A percentile compares a stretch with the other conserved stretches of the same genome.
These are phyloP conservation scores for Penicillium riverlandense DNA, from an alignment of 495 filamentous ascomycete genomes.

Conservation along the genomic window DNA sequence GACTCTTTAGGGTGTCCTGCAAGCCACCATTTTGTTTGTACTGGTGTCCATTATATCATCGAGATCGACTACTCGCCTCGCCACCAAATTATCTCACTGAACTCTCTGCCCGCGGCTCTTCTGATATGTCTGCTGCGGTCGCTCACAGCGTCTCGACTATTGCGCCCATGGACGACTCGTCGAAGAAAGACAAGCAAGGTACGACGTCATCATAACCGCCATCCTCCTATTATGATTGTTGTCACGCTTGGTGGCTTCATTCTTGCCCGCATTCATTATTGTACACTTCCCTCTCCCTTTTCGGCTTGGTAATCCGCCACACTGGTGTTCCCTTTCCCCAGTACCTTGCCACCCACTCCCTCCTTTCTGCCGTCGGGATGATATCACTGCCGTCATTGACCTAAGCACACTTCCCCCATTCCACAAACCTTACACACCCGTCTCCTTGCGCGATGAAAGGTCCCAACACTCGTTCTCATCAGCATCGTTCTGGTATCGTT, in stretches of 20 bases:
- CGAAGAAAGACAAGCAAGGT: conserved; percentile 46
- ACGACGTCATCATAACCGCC: background rate
- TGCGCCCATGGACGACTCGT: conserved; percentile 47
- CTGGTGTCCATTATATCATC: background rate
- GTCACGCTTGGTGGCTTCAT: too few species aligned
- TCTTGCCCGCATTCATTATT: background rate
- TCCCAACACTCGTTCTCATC: conserved; percentile 11
- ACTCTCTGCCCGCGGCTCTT: too few species aligned
- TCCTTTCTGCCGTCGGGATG: conserved; percentile 17
- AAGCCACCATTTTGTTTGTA: conserved; percentile 9
- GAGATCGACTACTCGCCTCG: too few species aligned
- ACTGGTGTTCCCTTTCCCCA: conserved; percentile 25
- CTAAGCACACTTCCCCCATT: conserved; percentile 14
- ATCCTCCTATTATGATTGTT: too few species aligned
- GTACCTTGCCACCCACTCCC: too few species aligned
- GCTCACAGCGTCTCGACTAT: conserved; percentile 31
- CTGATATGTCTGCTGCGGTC: conserved; percentile 45
- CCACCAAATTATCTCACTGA: too few species aligned
- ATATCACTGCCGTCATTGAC: too few species aligned
- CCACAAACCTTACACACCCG: conserved; percentile 5
- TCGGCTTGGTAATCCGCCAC: conserved; percentile 33
- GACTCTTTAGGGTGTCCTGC: background rate
- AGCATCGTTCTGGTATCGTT: conserved; percentile 18
- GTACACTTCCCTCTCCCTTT: conserved; percentile 13
- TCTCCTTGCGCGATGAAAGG: conserved; percentile 11